Evolutionary conservation across 2,329 filamentous ascomycete species (phyloP).

Genomic region (Helminthosporium solani): DNA sequence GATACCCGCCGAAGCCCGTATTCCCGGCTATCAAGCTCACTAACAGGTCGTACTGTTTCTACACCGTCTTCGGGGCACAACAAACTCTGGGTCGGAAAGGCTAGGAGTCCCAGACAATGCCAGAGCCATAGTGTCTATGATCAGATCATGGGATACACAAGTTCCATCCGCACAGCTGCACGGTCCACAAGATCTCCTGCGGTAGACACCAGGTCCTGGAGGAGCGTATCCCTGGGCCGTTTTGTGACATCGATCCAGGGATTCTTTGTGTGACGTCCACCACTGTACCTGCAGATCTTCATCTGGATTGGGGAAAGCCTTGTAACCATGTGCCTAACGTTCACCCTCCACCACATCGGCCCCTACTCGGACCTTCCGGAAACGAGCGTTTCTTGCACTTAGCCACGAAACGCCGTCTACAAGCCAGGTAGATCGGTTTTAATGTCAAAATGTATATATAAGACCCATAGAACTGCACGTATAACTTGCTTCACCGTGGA

Average conservation of each 20-base stretch:
- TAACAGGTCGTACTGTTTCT: neutral
- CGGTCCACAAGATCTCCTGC: conserved; percentile 1
- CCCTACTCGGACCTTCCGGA: conserved; percentile 27
- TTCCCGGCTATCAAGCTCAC: neutral
- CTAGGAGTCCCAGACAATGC: neutral
- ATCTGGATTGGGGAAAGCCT: conserved; percentile 23
- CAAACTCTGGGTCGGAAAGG: neutral
- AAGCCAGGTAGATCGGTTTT: conserved; percentile 4
- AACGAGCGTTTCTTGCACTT: conserved; percentile 18
- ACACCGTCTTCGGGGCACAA: conserved; percentile 2
- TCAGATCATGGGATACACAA: neutral
- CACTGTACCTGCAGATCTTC: conserved; percentile 28
- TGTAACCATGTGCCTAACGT: conserved; percentile 19
- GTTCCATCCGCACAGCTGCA: conserved; percentile 1
- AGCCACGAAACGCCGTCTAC: conserved; percentile 20
- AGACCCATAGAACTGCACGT: conserved; percentile 4
- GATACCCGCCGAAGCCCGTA: conserved; percentile 7
- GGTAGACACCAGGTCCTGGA: conserved; percentile 3
- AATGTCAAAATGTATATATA: conserved; percentile 26
- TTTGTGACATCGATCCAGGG: conserved; percentile 15
- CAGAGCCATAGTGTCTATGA: neutral
- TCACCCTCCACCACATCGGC: conserved; percentile 23
- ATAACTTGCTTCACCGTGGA: conserved; percentile 20
- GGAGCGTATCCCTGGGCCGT: conserved; percentile 9
- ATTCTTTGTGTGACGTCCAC: conserved; percentile 11